Evolutionary conservation across 2,329 filamentous ascomycete genomes (phyloP).

Genomic region (Gnomoniopsis sp.): DNA sequence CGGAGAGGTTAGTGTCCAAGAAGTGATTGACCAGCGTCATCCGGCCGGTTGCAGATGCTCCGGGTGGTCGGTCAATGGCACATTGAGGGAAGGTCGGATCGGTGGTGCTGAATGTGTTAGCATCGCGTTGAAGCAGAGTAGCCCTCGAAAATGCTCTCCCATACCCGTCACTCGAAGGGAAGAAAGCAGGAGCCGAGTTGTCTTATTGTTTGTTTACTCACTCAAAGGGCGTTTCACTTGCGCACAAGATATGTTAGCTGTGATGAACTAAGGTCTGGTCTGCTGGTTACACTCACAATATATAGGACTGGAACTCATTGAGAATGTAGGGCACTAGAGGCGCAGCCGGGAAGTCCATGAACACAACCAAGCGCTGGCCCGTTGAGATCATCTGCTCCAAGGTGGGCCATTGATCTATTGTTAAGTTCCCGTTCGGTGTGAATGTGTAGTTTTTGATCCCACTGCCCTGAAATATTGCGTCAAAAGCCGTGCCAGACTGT

Average conservation of each 20-base stretch:
- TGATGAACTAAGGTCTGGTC: no score
- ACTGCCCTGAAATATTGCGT: conserved; percentile 48
- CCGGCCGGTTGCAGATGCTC: conserved; percentile 33
- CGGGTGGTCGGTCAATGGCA: conserved; percentile 57
- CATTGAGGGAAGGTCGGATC: conserved; percentile 61
- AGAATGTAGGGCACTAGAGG: conserved; percentile 58
- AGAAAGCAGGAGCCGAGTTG: no score
- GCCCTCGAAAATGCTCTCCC: background rate
- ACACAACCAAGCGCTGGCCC: conserved; percentile 64
- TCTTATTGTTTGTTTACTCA: background rate
- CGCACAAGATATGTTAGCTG: background rate
- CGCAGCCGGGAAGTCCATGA: conserved; percentile 46
- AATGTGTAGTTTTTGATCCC: conserved; percentile 59
- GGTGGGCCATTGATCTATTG: conserved; percentile 62
- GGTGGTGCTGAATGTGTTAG: conserved; percentile 35
- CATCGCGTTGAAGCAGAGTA: no score
- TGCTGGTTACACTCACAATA: background rate
- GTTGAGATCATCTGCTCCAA: conserved; percentile 61
- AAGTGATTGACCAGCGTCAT: conserved; percentile 62
- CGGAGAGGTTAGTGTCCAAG: conserved; percentile 44
- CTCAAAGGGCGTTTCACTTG: conserved; percentile 64
- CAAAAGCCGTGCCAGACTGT: conserved; percentile 53
- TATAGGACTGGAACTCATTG: conserved; percentile 55
- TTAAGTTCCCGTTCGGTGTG: conserved; percentile 38
- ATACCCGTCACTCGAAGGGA: background rate